phyloP scores from a whole-genome alignment of 306 rosid species.

The Comarum palustre region DNA sequence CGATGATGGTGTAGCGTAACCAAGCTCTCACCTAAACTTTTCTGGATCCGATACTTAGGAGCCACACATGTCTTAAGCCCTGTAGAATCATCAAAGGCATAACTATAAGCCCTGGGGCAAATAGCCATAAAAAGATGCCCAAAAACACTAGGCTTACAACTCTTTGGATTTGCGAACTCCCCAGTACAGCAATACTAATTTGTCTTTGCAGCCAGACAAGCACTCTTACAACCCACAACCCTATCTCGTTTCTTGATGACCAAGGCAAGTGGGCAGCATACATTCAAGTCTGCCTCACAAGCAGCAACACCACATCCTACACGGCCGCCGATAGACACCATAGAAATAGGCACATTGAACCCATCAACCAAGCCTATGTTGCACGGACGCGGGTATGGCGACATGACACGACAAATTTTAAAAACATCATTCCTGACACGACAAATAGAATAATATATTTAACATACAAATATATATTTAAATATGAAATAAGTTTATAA shows the following conservation, averaged over 20 bases:
- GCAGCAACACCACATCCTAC: slow-evolving; percentile 48
- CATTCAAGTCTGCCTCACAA: slow-evolving; percentile 55
- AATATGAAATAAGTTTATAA: too few relatives aligned
- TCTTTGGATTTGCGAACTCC: slow-evolving; percentile 43
- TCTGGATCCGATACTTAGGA: too few relatives aligned
- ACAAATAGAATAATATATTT: too few relatives aligned
- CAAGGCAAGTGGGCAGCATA: slow-evolving; percentile 50
- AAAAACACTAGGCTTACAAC: slow-evolving; percentile 50
- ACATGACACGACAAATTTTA: too few relatives aligned
- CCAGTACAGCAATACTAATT: slow-evolving; percentile 65
- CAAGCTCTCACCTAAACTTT: too few relatives aligned
- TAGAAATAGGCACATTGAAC: slow-evolving; percentile 55
- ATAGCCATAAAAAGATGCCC: slow-evolving; percentile 50
- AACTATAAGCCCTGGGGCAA: slow-evolving; percentile 62
- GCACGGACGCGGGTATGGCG: too few relatives aligned
- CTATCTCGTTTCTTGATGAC: slow-evolving; percentile 41
- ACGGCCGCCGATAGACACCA: slow-evolving; percentile 41
- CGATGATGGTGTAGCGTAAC: too few relatives aligned
- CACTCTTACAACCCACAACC: slow-evolving; percentile 76
- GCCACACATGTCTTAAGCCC: slow-evolving; percentile 60
- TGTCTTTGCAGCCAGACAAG: slow-evolving; percentile 59
- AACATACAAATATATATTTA: too few relatives aligned
- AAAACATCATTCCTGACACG: too few relatives aligned
- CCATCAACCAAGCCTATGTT: slow-evolving; percentile 78
- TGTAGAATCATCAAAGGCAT: slow-evolving; percentile 56